phyloP scores from a whole-genome alignment of 75 land plant genomes.

The Sequoia sempervirens region DNA sequence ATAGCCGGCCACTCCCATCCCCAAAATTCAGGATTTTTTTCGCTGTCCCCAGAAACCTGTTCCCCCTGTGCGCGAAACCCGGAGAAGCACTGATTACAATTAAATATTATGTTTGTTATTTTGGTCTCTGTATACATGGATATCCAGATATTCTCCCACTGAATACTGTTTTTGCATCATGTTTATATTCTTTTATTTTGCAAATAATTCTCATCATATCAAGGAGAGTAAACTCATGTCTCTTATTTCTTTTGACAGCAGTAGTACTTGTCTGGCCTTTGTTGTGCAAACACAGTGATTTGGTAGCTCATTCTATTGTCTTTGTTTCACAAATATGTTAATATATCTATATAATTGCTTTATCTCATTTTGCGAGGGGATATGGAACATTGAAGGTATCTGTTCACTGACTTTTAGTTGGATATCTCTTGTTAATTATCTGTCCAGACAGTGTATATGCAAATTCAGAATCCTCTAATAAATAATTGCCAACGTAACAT shows the following conservation, averaged over 20 bases:
- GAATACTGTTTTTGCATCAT: neutral
- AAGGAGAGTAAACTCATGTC: neutral
- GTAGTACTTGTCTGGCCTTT: neutral
- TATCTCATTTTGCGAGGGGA: neutral
- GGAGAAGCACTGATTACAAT: no score
- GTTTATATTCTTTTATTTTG: neutral
- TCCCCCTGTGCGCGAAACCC: no score
- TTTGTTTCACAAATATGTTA: conserved; percentile 4
- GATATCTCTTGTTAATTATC: neutral
- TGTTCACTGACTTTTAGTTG: neutral
- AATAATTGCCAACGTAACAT: neutral
- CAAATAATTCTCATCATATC: neutral
- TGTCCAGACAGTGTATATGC: neutral
- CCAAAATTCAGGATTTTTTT: no score
- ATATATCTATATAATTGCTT: neutral
- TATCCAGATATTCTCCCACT: neutral
- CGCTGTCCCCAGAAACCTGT: no score
- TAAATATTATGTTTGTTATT: neutral
- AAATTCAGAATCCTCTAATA: neutral
- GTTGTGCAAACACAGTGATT: neutral
- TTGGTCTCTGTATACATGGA: neutral
- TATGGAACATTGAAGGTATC: neutral
- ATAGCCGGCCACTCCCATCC: no score
- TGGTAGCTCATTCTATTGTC: neutral
- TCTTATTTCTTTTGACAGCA: neutral